Percentiles rank a stretch among this genome's conserved stretches.
Evolutionary conservation across 2,329 filamentous ascomycete genomes (phyloP).

Genomic region (Stagonosporopsis tanaceti): DNA sequence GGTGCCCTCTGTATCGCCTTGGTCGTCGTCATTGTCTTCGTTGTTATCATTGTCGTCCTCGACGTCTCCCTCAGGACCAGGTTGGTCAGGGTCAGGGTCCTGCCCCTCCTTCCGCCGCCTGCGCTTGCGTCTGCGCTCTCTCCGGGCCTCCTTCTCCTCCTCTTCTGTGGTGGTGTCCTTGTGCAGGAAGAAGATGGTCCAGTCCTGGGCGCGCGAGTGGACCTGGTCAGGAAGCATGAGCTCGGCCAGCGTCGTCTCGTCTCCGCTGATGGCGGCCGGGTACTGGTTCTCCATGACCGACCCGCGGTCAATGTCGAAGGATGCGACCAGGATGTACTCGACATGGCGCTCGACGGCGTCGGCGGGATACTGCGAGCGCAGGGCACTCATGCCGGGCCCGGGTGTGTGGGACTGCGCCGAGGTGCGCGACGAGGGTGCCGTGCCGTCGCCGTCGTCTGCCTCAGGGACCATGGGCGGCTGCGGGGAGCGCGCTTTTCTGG

Average conservation of each 20-base stretch:
- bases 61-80: slow-evolving; percentile 26
- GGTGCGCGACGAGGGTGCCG: slow-evolving; percentile 36
- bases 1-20: slow-evolving; percentile 36
- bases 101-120: slow-evolving; percentile 53
- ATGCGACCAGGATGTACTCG: slow-evolving; percentile 96
- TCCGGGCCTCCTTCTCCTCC: slow-evolving; percentile 67
- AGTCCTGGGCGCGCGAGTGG: slow-evolving; percentile 93
- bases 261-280: slow-evolving; percentile 90
- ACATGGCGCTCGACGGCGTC: slow-evolving; percentile 80
- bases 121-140: slow-evolving; percentile 63
- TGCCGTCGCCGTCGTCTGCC: slow-evolving; percentile 40
- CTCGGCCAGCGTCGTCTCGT: slow-evolving; percentile 97
- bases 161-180: slow-evolving; percentile 91
- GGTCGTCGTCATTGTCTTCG: slow-evolving; percentile 52
- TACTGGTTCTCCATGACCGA: slow-evolving; percentile 99
- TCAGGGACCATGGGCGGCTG: slow-evolving; percentile 47
- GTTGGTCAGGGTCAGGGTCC: slow-evolving; percentile 55
- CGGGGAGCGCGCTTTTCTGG: slow-evolving; percentile 44
- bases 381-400: slow-evolving; percentile 24
- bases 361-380: slow-evolving; percentile 59
- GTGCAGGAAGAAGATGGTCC: slow-evolving; percentile 99
- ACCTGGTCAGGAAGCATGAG: slow-evolving; percentile 98
- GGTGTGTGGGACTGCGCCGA: slow-evolving; percentile 32
- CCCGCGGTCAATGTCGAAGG: slow-evolving; percentile 94
- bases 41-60: slow-evolving; percentile 45